A percentile compares a stretch with the other conserved stretches of the same genome.
Conservation (phyloP, 2,329 filamentous ascomycete species). For the Cladosporium velox region DNA sequence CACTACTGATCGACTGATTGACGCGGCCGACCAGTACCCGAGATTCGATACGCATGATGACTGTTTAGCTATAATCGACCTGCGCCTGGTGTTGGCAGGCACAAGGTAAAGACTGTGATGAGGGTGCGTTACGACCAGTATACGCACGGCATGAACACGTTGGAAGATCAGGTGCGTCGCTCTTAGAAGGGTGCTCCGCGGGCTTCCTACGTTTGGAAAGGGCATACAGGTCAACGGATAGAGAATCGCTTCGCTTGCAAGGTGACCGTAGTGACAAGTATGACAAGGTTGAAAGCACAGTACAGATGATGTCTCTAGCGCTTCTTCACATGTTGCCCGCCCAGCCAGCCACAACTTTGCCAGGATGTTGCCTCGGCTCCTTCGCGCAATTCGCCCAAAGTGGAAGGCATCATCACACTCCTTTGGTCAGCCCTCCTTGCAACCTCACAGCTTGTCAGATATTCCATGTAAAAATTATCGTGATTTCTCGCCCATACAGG, state of each 20-base stretch:
- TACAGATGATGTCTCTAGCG: neutral
- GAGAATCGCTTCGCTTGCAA: neutral
- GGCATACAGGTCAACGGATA: neutral
- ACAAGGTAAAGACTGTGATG: neutral
- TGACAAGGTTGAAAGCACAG: neutral
- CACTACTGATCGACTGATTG: neutral
- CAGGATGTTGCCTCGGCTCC: constrained; percentile 5
- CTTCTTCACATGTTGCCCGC: constrained; percentile 4
- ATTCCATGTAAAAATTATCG: neutral
- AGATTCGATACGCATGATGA: neutral
- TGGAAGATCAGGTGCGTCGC: neutral
- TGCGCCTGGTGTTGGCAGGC: neutral
- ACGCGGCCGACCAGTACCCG: neutral
- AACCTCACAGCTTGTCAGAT: neutral
- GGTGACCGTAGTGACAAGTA: neutral
- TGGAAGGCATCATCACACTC: constrained; percentile 12
- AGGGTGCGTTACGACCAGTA: neutral
- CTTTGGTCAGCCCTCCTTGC: neutral
- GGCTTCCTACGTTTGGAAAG: neutral
- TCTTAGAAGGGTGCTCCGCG: neutral
- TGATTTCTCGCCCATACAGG: neutral
- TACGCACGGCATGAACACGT: neutral
- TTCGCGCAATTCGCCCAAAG: constrained; percentile 4
- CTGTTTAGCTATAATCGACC: neutral
- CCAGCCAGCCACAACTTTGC: neutral